Evolutionary conservation across 352 stramenopile species (phyloP).

Genomic region (Pythium apleroticum): DNA sequence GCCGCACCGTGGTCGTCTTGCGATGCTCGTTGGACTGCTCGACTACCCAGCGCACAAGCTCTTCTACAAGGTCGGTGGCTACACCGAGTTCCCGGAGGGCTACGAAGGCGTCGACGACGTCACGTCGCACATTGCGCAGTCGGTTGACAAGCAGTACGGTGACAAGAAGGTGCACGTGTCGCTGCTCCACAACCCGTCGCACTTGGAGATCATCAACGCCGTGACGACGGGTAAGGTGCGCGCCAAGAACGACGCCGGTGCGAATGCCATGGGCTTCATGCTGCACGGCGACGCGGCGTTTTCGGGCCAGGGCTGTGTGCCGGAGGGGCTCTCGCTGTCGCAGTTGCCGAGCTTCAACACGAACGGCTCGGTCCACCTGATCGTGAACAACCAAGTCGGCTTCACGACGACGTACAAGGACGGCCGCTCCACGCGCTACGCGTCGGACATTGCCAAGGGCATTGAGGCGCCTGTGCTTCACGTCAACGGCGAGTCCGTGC

Average conservation of each 20-base stretch:
- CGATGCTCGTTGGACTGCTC: constrained; percentile 68
- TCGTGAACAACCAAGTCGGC: constrained; percentile 91
- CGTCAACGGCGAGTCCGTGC: constrained; percentile 85
- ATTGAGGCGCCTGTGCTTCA: constrained; percentile 85
- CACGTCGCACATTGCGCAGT: constrained; percentile 82
- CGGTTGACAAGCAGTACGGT: constrained; percentile 65
- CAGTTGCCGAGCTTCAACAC: constrained; percentile 79
- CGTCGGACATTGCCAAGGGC: constrained; percentile 82
- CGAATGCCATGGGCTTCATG: constrained; percentile 75
- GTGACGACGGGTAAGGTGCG: constrained; percentile 84
- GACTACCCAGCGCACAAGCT: constrained; percentile 84
- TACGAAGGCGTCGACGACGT: constrained; percentile 80
- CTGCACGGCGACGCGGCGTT: constrained; percentile 89
- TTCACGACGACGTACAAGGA: constrained; percentile 88
- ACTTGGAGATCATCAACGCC: constrained; percentile 89
- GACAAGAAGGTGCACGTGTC: constrained; percentile 71
- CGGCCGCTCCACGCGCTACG: constrained; percentile 78
- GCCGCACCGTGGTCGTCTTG: constrained; percentile 81
- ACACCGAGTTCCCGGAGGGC: constrained; percentile 66
- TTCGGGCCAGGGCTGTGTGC: constrained; percentile 81
- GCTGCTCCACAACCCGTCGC: constrained; percentile 84
- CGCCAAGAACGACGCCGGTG: constrained; percentile 69
- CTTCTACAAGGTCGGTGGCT: constrained; percentile 79
- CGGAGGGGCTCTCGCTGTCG: constrained; percentile 70
- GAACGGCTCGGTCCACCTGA: constrained; percentile 77